Base-by-base conservation (phyloP, 2,329 filamentous ascomycete genomes). In the Ambrosiella beaveri region DNA sequence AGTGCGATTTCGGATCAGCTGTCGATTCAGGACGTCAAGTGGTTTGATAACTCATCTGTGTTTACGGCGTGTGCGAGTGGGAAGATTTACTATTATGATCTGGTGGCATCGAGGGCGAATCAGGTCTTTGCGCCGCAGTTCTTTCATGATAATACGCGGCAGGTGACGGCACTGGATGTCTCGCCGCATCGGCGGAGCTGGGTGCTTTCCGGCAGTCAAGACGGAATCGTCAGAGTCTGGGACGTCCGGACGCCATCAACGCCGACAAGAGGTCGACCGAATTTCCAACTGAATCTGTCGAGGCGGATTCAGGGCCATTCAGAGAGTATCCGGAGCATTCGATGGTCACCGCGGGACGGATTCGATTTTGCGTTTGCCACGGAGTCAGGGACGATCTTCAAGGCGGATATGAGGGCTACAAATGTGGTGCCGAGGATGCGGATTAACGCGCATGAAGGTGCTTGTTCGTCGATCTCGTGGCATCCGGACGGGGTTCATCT, bases 401-500 rank as follows among this genome's bases (percentile, higher is more conserved):
- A 83, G 64, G 84, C 81, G 79, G 81, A 84, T 65, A 73, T 81
- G 3, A 73, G 80, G 6, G 79, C 79, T 63, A 68, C 66, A 13
- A 71, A 73, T 8, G 80, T 80, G 1, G 37, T 36, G 4, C 52
- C 52, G 35, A 64, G 81, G 11, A 65, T 84, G 54, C 75, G 77
- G 62, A 78, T 84, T 63, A 77, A 78, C 37, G 81, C 78, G 0
- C 81, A 84, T 64, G 77, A 81, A 59, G 80, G 77, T 62, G 72
- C 77, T 0, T 80, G 79, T 64, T 73, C 76, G 1, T 74, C 79
- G 0, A 78, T 84, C 49, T 75, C 79, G 2, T 86, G 82, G 82
- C 82, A 86, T 63, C 78, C 80, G 0, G 82, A 85, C 64, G 82
- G 82, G 12, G 73, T 76, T n/a, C 80, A 85, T 63, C 68, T 85